These are phyloP conservation scores for Chrysophaeum taylorii DNA, from an alignment of 352 stramenopile species.

Conservation along the genomic window DNA sequence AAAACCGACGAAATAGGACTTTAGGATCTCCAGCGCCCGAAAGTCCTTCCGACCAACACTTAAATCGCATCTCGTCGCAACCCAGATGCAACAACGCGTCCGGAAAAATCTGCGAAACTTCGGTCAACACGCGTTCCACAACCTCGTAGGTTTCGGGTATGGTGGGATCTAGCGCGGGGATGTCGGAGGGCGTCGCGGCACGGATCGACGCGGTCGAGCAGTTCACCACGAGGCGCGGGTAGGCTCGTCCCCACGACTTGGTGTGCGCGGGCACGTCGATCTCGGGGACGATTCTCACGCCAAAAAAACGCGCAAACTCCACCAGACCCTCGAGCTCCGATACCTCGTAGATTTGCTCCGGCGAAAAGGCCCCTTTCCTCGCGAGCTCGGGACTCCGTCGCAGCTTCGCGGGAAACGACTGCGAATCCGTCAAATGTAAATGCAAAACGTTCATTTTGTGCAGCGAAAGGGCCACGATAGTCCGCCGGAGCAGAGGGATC, in stretches of 20 bases:
- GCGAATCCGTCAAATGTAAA: slow-evolving; percentile 40
- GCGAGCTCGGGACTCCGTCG: slow-evolving; percentile 19
- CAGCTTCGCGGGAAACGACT: slow-evolving; percentile 37
- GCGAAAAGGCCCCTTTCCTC: slow-evolving; percentile 17
- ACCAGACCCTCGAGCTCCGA: slow-evolving; percentile 43
- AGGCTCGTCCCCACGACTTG: background rate
- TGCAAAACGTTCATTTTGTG: slow-evolving; percentile 45
- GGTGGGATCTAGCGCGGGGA: slow-evolving; percentile 16
- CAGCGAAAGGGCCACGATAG: slow-evolving; percentile 30
- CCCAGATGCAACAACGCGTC: slow-evolving; percentile 15
- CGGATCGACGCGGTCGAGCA: background rate
- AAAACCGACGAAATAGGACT: background rate
- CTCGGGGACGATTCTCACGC: slow-evolving; percentile 51
- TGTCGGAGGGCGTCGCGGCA: background rate
- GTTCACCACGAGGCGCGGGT: slow-evolving; percentile 5
- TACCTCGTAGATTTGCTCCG: slow-evolving; percentile 34
- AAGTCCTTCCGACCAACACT: slow-evolving; percentile 6
- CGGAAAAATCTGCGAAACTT: slow-evolving; percentile 15
- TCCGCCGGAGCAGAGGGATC: slow-evolving; percentile 15
- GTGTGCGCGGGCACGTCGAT: slow-evolving; percentile 34
- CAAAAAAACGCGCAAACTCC: slow-evolving; percentile 38
- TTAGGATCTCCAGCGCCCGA: background rate
- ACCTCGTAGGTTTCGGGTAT: background rate
- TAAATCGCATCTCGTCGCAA: slow-evolving; percentile 12
- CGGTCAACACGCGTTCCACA: background rate